Percentiles rank a stretch among this genome's conserved stretches.
Evolutionary conservation across 805 yeast genomes (phyloP).

Genomic region (Saturnispora zaruensis): DNA sequence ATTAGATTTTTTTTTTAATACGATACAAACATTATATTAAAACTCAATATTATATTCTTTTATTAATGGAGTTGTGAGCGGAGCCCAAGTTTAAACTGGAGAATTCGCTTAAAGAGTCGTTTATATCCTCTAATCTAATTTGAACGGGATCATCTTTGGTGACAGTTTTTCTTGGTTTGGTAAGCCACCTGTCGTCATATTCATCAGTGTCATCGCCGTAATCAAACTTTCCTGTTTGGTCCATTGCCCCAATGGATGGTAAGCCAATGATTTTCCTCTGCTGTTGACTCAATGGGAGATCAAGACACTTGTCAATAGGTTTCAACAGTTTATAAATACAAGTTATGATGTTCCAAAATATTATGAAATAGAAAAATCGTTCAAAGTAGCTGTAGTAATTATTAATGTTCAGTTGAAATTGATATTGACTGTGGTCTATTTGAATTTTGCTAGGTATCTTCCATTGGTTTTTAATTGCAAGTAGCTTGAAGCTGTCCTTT

Average conservation of each 20-base stretch:
- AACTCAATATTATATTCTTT: neutral
- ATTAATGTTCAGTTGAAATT: neutral
- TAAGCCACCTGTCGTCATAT: neutral
- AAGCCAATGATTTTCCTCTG: slow-evolving; percentile 43
- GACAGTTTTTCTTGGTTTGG: neutral
- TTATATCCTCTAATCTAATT: slow-evolving; percentile 5
- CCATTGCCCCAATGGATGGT: slow-evolving; percentile 9
- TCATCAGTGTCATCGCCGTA: slow-evolving; percentile 8
- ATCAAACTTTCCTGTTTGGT: neutral
- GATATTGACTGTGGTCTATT: neutral
- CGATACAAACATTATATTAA: neutral
- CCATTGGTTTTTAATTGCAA: neutral
- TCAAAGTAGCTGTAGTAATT: slow-evolving; percentile 10
- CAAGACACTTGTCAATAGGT: slow-evolving; percentile 43
- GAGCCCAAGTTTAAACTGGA: neutral
- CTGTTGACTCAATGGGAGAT: slow-evolving; percentile 38
- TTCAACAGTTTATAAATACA: slow-evolving; percentile 28
- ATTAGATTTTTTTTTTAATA: neutral
- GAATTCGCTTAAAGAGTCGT: neutral
- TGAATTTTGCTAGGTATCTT: neutral
- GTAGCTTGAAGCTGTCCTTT: neutral
- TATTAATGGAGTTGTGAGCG: neutral
- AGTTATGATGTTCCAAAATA: slow-evolving; percentile 24
- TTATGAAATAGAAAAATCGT: slow-evolving; percentile 19
- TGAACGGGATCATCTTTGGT: slow-evolving; percentile 1